Conservation (phyloP, 805 yeast species). For the Pichia insulana region DNA sequence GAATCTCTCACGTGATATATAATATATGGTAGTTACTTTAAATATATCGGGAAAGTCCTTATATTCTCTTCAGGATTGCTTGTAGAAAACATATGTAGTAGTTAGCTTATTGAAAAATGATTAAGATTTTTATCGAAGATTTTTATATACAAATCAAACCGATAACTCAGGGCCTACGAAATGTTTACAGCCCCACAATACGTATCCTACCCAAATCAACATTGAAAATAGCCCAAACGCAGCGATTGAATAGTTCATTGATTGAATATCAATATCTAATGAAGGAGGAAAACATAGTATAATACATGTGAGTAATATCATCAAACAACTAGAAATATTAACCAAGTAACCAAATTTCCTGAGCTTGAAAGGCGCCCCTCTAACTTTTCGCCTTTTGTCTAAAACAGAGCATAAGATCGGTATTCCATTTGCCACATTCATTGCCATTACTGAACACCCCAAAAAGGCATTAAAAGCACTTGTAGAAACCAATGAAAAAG, state of each 20-base stretch:
- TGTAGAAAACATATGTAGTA: no score
- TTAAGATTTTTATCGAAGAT: no score
- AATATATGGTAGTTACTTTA: no score
- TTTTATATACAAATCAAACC: background rate
- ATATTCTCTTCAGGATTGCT: no score
- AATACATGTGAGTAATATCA: slow-evolving; percentile 51
- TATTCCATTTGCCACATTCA: slow-evolving; percentile 68
- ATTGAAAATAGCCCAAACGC: slow-evolving; percentile 46
- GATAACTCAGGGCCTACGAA: slow-evolving; percentile 57
- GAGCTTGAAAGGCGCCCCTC: slow-evolving; percentile 61
- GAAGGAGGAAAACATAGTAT: slow-evolving; percentile 68
- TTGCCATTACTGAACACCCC: slow-evolving; percentile 71
- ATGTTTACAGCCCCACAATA: slow-evolving; percentile 50
- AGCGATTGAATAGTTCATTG: slow-evolving; percentile 61
- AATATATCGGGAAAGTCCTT: no score
- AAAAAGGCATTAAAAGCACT: slow-evolving; percentile 78
- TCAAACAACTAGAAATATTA: slow-evolving; percentile 48
- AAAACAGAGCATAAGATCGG: slow-evolving; percentile 60
- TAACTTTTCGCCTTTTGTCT: slow-evolving; percentile 49
- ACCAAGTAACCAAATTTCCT: slow-evolving; percentile 55
- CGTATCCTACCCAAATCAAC: slow-evolving; percentile 41
- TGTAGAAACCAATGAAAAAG: slow-evolving; percentile 57
- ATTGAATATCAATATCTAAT: slow-evolving; percentile 37
- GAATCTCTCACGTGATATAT: no score
- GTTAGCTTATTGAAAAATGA: no score